phyloP scores from a whole-genome alignment of 371 early-diverging fungal species.

The Capillidium heterosporum region DNA sequence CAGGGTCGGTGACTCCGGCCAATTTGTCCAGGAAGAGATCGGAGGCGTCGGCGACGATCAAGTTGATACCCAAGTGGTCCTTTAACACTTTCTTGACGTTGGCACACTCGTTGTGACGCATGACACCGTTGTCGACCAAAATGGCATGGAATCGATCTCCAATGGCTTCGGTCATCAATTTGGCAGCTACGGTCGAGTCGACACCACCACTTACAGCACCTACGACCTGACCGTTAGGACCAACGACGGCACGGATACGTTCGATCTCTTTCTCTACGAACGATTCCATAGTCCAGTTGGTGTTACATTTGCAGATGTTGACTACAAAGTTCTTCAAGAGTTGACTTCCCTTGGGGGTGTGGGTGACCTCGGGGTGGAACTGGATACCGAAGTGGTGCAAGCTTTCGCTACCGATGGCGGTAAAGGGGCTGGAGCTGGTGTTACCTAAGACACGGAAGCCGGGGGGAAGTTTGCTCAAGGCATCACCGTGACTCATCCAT shows the following conservation, averaged over 20 bases:
- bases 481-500: conserved; percentile 98
- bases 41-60: conserved; percentile 78
- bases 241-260: conserved; percentile 78
- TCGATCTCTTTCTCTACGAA: conserved; percentile 93
- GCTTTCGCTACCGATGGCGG: conserved; percentile 65
- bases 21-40: conserved; percentile 74
- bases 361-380: conserved; percentile 96
- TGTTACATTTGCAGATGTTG: conserved; percentile 59
- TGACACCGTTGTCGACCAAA: conserved; percentile 94
- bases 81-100: conserved; percentile 63
- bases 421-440: conserved; percentile 74
- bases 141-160: conserved; percentile 93
- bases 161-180: conserved; percentile 89
- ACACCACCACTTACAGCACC: conserved; percentile 96
- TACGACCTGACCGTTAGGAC: conserved; percentile 80
- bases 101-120: conserved; percentile 88
- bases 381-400: conserved; percentile 69
- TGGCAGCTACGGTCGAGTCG: conserved; percentile 91
- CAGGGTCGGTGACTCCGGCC: conserved; percentile 81
- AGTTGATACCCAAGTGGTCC: conserved; percentile 83
- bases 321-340: conserved; percentile 84
- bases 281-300: conserved; percentile 88
- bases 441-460: conserved; percentile 71
- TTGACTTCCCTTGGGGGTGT: conserved; percentile 70
- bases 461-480: conserved; percentile 58